phyloP scores from a whole-genome alignment of 2,329 filamentous ascomycete species.

The Trichoderma afroharzianum region DNA sequence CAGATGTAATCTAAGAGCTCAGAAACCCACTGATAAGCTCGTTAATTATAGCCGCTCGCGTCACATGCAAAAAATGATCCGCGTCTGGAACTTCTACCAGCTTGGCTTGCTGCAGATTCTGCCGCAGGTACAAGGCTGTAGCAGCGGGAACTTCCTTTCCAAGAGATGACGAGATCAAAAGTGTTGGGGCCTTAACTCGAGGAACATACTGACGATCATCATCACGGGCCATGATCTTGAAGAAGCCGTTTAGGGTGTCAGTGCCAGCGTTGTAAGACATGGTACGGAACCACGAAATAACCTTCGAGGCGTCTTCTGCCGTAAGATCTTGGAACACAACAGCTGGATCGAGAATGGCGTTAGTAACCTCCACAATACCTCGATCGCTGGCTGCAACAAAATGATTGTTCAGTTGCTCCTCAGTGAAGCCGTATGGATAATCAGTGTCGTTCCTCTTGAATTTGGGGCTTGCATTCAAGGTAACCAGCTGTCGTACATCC shows the following conservation, averaged over 20 bases:
- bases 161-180: not conserved
- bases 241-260: not conserved
- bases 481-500: not conserved
- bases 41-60: not conserved
- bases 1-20: not conserved
- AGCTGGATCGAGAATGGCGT: not conserved
- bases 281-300: not conserved
- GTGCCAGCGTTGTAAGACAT: not conserved
- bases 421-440: not conserved
- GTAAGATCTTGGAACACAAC: not conserved
- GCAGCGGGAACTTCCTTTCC: not conserved
- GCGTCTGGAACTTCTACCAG: not conserved
- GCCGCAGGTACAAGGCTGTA: not conserved
- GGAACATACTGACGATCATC: not conserved
- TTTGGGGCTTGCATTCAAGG: not conserved
- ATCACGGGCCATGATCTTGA: not conserved
- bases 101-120: not conserved
- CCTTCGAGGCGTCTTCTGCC: not conserved
- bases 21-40: not conserved
- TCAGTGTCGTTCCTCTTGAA: not conserved
- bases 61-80: not conserved
- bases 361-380: not conserved
- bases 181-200: not conserved
- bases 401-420: not conserved
- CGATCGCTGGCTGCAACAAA: not conserved